A percentile compares a stretch with the other conserved stretches of the same genome.
phyloP scores from a whole-genome alignment of 2,329 filamentous ascomycete genomes.

The Colletotrichum navitas region DNA sequence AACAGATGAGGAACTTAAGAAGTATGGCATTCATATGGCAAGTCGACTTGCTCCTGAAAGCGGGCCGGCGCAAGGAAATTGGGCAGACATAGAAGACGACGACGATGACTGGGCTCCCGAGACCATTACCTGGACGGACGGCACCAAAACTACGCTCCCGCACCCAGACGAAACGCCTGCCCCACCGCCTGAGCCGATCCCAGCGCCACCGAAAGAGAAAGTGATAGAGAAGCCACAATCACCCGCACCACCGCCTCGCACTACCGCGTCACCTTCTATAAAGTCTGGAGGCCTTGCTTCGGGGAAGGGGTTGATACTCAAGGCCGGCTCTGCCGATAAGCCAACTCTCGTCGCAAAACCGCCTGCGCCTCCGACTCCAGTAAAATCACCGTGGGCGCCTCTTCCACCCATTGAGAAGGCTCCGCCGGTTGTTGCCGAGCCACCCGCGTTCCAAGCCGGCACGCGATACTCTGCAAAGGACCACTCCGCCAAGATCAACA shows the following conservation, averaged over 20 bases:
- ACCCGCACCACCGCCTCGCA: slow-evolving; percentile 51
- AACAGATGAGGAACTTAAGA: slow-evolving; percentile 88
- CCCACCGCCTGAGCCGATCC: slow-evolving; percentile 47
- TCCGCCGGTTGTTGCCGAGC: slow-evolving; percentile 75
- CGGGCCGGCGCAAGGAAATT: slow-evolving; percentile 80
- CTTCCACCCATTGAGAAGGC: slow-evolving; percentile 88
- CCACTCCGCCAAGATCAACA: slow-evolving; percentile 63
- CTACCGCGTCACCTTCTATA: slow-evolving; percentile 55
- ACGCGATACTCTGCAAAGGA: slow-evolving; percentile 44
- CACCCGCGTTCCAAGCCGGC: slow-evolving; percentile 51
- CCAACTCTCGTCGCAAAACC: slow-evolving; percentile 81
- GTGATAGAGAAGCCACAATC: slow-evolving; percentile 60
- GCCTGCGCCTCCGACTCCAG: slow-evolving; percentile 73
- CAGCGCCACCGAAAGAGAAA: slow-evolving; percentile 48
- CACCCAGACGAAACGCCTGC: slow-evolving; percentile 65
- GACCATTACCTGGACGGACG: slow-evolving; percentile 88
- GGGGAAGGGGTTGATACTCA: slow-evolving; percentile 74
- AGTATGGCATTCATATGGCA: slow-evolving; percentile 88
- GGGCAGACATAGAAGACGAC: slow-evolving; percentile 91
- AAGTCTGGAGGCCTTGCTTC: slow-evolving; percentile 63
- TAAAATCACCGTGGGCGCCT: slow-evolving; percentile 92
- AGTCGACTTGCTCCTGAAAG: slow-evolving; percentile 83
- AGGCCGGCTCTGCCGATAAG: slow-evolving; percentile 74
- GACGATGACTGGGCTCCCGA: slow-evolving; percentile 90
- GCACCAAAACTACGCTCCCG: slow-evolving; percentile 83